These are phyloP conservation scores for Vigna trinervia DNA, from an alignment of 306 rosid species.

Conservation along the genomic window DNA sequence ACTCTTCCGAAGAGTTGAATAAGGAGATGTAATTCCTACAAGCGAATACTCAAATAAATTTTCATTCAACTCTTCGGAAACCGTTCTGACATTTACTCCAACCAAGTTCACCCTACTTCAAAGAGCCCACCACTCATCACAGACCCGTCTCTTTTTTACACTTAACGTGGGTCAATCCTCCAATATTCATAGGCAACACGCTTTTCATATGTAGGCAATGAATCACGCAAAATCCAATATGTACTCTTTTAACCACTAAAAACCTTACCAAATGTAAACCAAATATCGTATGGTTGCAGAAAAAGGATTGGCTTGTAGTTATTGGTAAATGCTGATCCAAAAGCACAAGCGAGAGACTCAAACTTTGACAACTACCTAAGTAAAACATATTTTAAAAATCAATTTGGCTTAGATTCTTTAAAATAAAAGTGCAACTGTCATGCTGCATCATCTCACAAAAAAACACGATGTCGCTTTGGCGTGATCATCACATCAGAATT, in stretches of 20 bases:
- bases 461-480: neutral
- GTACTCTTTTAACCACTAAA: neutral
- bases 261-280: neutral
- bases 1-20: slow-evolving; percentile 12
- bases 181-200: neutral
- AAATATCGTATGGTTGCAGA: neutral
- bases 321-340: neutral
- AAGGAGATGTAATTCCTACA: slow-evolving; percentile 23
- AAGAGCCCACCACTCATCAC: neutral
- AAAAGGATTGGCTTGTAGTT: neutral
- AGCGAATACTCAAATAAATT: neutral
- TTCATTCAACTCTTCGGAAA: neutral
- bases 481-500: slow-evolving; percentile 2
- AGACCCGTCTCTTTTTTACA: neutral
- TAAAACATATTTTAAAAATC: neutral
- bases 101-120: neutral
- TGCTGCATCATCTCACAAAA: slow-evolving; percentile 12
- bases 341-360: neutral
- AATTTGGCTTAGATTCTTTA: neutral
- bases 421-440: neutral
- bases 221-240: neutral
- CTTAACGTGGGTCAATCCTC: neutral
- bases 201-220: neutral
- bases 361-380: neutral
- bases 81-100: neutral